Evolutionary conservation across 495 filamentous ascomycete genomes (phyloP).

Genomic region (Aspergillus avenaceus): DNA sequence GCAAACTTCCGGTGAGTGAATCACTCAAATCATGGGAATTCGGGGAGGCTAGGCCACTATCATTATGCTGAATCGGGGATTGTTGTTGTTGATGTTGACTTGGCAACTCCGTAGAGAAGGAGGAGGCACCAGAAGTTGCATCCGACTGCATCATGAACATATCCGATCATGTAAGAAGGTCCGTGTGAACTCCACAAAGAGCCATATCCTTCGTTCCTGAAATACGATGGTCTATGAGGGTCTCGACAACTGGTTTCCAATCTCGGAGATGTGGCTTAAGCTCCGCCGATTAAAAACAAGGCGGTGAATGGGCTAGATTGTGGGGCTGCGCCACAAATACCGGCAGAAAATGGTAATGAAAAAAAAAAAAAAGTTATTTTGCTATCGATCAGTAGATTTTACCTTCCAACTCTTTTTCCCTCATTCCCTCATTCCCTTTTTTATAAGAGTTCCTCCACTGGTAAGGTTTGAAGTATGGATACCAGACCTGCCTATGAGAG

Average conservation of each 20-base stretch:
- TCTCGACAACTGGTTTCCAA: constrained; percentile 3
- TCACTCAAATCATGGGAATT: constrained; percentile 32
- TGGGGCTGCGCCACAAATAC: constrained; percentile 29
- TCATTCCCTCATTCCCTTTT: constrained; percentile 22
- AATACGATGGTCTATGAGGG: not conserved
- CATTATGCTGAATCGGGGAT: constrained; percentile 6
- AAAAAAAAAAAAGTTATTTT: constrained; percentile 34
- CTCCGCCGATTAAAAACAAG: constrained; percentile 25
- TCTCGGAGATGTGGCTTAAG: constrained; percentile 25
- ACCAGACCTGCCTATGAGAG: constrained; percentile 42
- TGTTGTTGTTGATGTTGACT: constrained; percentile 3
- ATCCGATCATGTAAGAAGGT: constrained; percentile 9
- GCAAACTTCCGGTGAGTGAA: constrained; percentile 44
- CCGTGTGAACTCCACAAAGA: constrained; percentile 7
- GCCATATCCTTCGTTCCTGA: constrained; percentile 15
- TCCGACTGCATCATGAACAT: constrained; percentile 13
- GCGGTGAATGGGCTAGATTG: constrained; percentile 28
- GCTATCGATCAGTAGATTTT: constrained; percentile 9
- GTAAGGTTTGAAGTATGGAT: constrained; percentile 38
- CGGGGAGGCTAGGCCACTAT: not conserved
- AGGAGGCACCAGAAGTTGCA: constrained; percentile 10
- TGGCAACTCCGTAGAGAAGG: constrained; percentile 8
- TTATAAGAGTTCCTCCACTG: constrained; percentile 31
- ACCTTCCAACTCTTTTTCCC: too few relatives aligned
- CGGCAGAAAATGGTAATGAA: constrained; percentile 31